Conservation (phyloP, 2,329 filamentous ascomycete genomes). For the Coleophoma crateriformis region DNA sequence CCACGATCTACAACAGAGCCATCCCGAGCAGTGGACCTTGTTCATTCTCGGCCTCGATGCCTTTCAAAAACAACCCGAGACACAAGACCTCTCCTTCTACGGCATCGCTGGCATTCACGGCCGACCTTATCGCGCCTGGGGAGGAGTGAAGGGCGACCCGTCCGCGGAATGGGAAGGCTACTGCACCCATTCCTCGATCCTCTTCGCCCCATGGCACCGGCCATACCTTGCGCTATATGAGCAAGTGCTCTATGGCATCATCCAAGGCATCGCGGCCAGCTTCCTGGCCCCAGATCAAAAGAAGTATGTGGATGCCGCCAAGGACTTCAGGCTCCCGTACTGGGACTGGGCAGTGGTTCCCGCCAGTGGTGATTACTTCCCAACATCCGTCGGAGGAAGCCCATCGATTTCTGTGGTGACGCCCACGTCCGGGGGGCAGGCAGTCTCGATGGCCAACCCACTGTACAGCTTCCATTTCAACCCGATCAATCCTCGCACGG, state of each 20-base stretch:
- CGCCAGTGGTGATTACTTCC: constrained; percentile 30
- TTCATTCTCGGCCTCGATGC: constrained; percentile 66
- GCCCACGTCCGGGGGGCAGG: constrained; percentile 33
- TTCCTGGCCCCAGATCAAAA: constrained; percentile 35
- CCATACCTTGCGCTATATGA: constrained; percentile 66
- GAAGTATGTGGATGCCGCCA: constrained; percentile 38
- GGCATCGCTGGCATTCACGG: constrained; percentile 79
- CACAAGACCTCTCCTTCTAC: constrained; percentile 69
- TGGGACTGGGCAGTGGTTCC: constrained; percentile 40
- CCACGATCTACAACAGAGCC: constrained; percentile 54
- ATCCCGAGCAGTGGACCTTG: constrained; percentile 63
- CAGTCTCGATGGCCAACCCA: constrained; percentile 58
- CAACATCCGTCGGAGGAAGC: constrained; percentile 22
- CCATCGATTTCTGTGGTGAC: constrained; percentile 14
- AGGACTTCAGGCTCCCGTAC: constrained; percentile 36
- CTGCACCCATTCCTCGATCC: constrained; percentile 68
- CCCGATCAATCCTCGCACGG: constrained; percentile 38
- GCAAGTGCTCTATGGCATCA: constrained; percentile 36
- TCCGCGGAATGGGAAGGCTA: constrained; percentile 37
- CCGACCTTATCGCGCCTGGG: constrained; percentile 58
- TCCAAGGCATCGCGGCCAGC: constrained; percentile 42
- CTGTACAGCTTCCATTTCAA: constrained; percentile 56
- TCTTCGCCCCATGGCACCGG: constrained; percentile 81
- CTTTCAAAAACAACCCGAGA: constrained; percentile 63
- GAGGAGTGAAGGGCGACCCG: constrained; percentile 39